These are phyloP conservation scores for Arthrobotrys musiformis DNA, from an alignment of 2,329 filamentous ascomycete genomes.

Conservation along the genomic window DNA sequence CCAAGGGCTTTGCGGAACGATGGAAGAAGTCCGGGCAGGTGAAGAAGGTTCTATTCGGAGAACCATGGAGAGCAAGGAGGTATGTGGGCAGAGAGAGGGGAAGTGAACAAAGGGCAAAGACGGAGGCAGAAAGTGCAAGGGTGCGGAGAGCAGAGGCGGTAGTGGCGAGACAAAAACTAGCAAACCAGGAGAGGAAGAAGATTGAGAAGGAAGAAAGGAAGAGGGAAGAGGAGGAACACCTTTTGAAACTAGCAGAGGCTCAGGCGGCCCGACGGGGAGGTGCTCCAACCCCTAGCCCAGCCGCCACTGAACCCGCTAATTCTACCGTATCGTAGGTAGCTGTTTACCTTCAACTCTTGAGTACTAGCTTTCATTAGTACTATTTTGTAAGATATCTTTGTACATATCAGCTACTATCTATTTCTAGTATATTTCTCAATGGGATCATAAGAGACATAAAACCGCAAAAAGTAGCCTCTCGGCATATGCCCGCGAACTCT, in stretches of 20 bases:
- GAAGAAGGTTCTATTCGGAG: slow-evolving; percentile 60
- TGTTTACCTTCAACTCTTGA: not conserved
- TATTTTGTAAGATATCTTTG: slow-evolving; percentile 35
- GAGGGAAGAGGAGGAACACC: slow-evolving; percentile 33
- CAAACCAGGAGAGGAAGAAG: slow-evolving; percentile 57
- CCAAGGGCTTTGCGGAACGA: slow-evolving; percentile 60
- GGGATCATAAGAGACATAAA: not conserved
- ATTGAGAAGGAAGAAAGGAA: slow-evolving; percentile 58
- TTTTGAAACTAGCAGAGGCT: slow-evolving; percentile 34
- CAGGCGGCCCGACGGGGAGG: slow-evolving; percentile 14
- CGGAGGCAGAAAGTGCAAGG: slow-evolving; percentile 63
- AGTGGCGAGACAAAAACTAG: slow-evolving; percentile 59
- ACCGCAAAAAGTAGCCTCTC: not conserved
- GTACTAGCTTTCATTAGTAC: not conserved
- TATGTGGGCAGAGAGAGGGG: slow-evolving; percentile 63
- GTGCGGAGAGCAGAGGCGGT: slow-evolving; percentile 62
- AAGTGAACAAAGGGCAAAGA: slow-evolving; percentile 64
- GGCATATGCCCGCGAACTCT: not conserved
- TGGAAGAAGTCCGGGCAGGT: slow-evolving; percentile 61
- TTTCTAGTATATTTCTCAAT: not conserved
- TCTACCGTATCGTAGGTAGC: not conserved
- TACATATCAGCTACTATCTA: slow-evolving; percentile 8
- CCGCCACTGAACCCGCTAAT: not conserved
- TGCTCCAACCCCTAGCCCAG: not conserved
- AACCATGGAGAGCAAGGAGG: slow-evolving; percentile 63